phyloP scores from a whole-genome alignment of 176 grass and related monocot genomes.

The Juncus inflexus region DNA sequence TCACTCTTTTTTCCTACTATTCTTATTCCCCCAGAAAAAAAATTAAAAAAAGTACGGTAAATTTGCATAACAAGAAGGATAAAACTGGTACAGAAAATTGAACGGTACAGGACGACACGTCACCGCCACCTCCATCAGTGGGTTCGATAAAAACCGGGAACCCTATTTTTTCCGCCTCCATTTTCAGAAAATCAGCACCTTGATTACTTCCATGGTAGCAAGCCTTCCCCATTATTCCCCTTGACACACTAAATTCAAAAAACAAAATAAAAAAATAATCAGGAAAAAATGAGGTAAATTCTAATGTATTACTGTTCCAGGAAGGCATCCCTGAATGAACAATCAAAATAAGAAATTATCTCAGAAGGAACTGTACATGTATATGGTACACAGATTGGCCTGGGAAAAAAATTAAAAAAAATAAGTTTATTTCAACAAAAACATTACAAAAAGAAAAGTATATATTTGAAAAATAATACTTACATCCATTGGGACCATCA shows the following conservation, averaged over 20 bases:
- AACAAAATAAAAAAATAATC: conserved; percentile 1
- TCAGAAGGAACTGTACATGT: conserved; percentile 29
- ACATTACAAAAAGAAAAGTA: not conserved
- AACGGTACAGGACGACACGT: conserved; percentile 32
- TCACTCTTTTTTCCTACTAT: conserved; percentile 68
- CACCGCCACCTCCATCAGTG: conserved; percentile 91
- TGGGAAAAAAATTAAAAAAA: conserved; percentile 25
- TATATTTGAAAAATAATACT: not conserved
- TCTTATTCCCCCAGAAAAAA: conserved; percentile 80
- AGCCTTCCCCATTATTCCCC: conserved; percentile 94
- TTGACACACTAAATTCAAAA: conserved; percentile 57
- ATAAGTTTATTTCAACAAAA: not conserved
- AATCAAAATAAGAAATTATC: not conserved
- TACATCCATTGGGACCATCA: conserved; percentile 71
- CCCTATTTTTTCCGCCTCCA: conserved; percentile 86
- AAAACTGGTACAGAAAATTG: no score
- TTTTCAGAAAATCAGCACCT: conserved; percentile 65
- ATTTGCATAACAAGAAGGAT: no score
- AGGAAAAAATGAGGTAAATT: no score
- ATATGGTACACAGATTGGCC: conserved; percentile 95
- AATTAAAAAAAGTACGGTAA: not conserved
- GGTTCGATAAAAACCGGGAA: conserved; percentile 94
- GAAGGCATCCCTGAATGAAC: conserved; percentile 15
- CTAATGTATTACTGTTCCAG: conserved; percentile 29
- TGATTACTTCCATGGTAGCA: conserved; percentile 84